Evolutionary conservation across 345 rosid species (phyloP), one percentile per base, ranked within the genome.

Genomic region (Mangifera indica): DNA sequence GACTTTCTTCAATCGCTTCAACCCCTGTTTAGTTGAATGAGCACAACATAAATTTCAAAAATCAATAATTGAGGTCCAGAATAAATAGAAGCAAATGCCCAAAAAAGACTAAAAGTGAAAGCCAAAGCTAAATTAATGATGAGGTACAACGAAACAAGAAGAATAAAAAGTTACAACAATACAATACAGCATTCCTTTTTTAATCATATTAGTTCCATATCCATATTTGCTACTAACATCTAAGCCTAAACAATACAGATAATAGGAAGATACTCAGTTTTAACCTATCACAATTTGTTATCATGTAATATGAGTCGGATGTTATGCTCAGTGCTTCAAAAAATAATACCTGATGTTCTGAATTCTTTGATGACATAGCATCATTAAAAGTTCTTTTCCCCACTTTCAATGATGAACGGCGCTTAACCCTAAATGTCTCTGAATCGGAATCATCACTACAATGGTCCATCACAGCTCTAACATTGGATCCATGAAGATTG

Each of bases 381-480:
- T 78, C 79, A 72, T 79, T 82, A 72, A 81, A 81, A 61, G 77
- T 64, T 78, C 92, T 83, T 76, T 82, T 88, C 63, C 87, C 92
- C 58, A 76, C 72, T 83, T 91, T 96, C 73, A 76, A 2, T 11
- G 86, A 85, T 37, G 96, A 83, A n/a, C 95, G 92, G 0, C 99
- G 95, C 81, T 93, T 96, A 66, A 96, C 99, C 81, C 97, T 81
- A 78, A 96, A 93, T 77, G 86, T 75, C 82, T 86, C 97, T 0
- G 86, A 82, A 70, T 93, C 99, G 69, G 98, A 93, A 79, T 88
- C 96, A 64, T 96, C 99, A 79, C 88, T 82, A 57, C 81, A 82
- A 54, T 85, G 86, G 67, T 87, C 88, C 54, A 55, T 44, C 1
- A 52, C 20, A 59, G 73, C 74, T 70, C 80, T 75, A 72, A 53